Evolutionary conservation across 2,329 filamentous ascomycete species (phyloP), one percentile per base, ranked within the genome.

Genomic region (Calonectria hongkongensis): DNA sequence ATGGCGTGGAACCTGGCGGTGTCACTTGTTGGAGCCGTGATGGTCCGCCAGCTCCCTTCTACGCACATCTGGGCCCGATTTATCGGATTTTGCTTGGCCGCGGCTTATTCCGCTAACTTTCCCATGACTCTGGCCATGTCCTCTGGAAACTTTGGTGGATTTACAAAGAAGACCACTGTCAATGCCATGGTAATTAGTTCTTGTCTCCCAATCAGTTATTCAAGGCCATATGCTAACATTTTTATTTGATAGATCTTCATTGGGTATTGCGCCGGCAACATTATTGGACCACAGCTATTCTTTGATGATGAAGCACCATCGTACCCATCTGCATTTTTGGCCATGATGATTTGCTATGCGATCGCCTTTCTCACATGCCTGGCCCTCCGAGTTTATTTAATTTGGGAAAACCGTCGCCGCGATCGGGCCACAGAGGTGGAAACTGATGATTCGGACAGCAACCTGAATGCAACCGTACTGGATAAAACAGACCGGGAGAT

Each of bases 131-230:
- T 92, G 81, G 88, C 88, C 12, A 86, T 92, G 83, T 85, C 90
- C 41, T 87, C 88, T 0, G 86, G 89, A 7, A 93, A 93, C 77
- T 84, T 92, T 39, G 90, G 88, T 25, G 91, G 91, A 0, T 89
- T 91, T 66, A 93, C 91, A 1, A 93, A 93, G 83, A 92, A 92
- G 77, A 86, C 87, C 1, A 88, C 89, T 5, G 88, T 89, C 15
- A 88, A 91, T 9, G 89, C 90, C 1, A 87, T 90, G 75, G 78
- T 80, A 60, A 10, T 25, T 33, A 39, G 5, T 50, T 27, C 1
- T 33, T 8, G 4, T 41, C 6, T 4, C 8, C 30, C 18, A 36
- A 15, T 2, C 1, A 12, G 2, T 48, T 13, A n/a, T 10, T 25
- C 2, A 12, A 25, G 2, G 13, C 21, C 3, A 12, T 91, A 43